A percentile compares a stretch with the other conserved stretches of the same genome.
phyloP scores from a whole-genome alignment of 2,329 filamentous ascomycete genomes.

The Trichoderma atrobrunneum region DNA sequence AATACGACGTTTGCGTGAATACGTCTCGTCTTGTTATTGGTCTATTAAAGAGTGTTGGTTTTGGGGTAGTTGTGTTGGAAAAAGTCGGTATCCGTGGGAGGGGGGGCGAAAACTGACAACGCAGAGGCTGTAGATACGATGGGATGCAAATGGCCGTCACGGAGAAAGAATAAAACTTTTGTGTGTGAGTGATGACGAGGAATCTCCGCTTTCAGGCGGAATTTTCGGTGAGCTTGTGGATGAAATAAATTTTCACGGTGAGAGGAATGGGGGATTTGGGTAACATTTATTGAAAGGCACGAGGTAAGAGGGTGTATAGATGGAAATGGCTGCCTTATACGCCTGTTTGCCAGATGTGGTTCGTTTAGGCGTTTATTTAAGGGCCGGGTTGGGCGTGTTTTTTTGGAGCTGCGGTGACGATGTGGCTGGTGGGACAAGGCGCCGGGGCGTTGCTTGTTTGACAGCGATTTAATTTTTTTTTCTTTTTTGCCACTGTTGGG shows the following conservation, averaged over 20 bases:
- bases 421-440: background rate
- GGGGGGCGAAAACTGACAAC: background rate
- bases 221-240: background rate
- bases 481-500: background rate
- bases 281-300: background rate
- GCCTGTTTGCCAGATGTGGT: background rate
- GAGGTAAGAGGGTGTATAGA: background rate
- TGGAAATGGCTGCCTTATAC: background rate
- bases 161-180: background rate
- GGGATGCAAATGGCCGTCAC: background rate
- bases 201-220: background rate
- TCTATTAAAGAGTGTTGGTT: background rate
- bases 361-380: conserved; percentile 1
- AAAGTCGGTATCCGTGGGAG: background rate
- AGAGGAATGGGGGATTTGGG: background rate
- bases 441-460: background rate
- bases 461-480: background rate
- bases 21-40: background rate
- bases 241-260: background rate
- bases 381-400: background rate
- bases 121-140: background rate
- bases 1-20: background rate
- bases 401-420: background rate
- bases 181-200: background rate
- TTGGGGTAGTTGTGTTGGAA: background rate